Conservation (phyloP, 306 rosid species). For the Castanospermum australe region DNA sequence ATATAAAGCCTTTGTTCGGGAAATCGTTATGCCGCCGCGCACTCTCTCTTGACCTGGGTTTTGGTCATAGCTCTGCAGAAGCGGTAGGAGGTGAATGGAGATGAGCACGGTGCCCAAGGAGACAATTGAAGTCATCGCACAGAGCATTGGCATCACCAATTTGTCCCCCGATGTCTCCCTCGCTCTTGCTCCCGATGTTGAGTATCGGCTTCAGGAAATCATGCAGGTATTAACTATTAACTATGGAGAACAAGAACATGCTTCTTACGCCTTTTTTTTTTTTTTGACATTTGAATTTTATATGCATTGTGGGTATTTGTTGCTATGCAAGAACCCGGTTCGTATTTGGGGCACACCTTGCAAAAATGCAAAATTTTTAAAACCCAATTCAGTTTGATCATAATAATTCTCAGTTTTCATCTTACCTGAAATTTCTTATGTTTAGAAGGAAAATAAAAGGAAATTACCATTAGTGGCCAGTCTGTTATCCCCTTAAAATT, state of each 20-base stretch:
- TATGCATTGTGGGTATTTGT: not conserved
- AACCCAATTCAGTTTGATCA: not conserved
- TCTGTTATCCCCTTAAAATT: too few species aligned
- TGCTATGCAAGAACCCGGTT: not conserved
- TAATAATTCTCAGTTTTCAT: not conserved
- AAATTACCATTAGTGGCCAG: not conserved
- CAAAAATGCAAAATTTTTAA: not conserved
- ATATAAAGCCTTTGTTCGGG: too few species aligned
- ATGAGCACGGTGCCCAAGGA: slow-evolving; percentile 83
- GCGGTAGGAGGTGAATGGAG: not conserved
- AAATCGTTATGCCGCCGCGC: too few species aligned
- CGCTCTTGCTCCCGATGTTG: slow-evolving; percentile 87
- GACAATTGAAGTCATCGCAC: slow-evolving; percentile 89
- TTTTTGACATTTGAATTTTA: slow-evolving; percentile 6
- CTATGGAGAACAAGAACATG: too few species aligned
- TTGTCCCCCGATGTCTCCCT: slow-evolving; percentile 75
- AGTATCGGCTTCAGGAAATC: slow-evolving; percentile 87
- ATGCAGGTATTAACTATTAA: too few species aligned
- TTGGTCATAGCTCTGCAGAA: too few species aligned
- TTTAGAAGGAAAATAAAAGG: not conserved
- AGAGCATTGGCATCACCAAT: slow-evolving; percentile 81
- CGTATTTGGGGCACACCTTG: not conserved
- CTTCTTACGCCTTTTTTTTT: too few species aligned
- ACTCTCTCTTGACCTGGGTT: too few species aligned
- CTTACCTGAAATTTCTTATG: not conserved